phyloP scores from a whole-genome alignment of 1,284 basidiomycete genomes.

The Papiliotrema fonsecae region DNA sequence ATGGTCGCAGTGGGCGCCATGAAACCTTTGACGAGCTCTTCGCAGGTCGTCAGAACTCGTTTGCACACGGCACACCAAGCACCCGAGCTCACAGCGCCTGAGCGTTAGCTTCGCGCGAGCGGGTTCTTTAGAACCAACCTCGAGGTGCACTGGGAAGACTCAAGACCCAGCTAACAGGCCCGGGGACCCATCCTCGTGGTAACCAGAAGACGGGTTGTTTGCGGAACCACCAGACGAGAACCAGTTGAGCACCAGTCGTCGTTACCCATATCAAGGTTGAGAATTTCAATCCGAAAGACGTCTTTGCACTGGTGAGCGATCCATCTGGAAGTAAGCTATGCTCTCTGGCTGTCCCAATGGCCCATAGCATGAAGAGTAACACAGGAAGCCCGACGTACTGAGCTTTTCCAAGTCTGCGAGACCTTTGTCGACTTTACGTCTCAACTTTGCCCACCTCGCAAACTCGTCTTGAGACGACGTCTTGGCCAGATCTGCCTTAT shows the following conservation, averaged over 20 bases:
- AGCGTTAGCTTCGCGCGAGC: background rate
- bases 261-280: conserved; percentile 68
- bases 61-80: conserved; percentile 88
- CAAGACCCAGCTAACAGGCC: conserved; percentile 74
- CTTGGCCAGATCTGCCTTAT: conserved; percentile 77
- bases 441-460: conserved; percentile 94
- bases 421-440: conserved; percentile 86
- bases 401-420: conserved; percentile 88
- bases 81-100: conserved; percentile 80
- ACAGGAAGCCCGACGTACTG: conserved; percentile 58
- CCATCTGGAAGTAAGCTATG: conserved; percentile 55
- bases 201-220: conserved; percentile 84
- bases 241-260: conserved; percentile 77
- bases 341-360: background rate
- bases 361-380: background rate
- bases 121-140: conserved; percentile 22
- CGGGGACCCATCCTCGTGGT: conserved; percentile 75
- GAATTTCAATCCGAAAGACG: conserved; percentile 69
- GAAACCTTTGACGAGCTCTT: conserved; percentile 61
- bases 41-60: conserved; percentile 65
- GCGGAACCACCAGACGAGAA: conserved; percentile 83
- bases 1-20: conserved; percentile 12
- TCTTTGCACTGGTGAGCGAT: conserved; percentile 60
- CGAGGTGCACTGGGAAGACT: conserved; percentile 45
- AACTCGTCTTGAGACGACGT: conserved; percentile 97